These are phyloP conservation scores for Neofusicoccum sp. DNA, from an alignment of 2,329 filamentous ascomycete species.

Conservation along the genomic window DNA sequence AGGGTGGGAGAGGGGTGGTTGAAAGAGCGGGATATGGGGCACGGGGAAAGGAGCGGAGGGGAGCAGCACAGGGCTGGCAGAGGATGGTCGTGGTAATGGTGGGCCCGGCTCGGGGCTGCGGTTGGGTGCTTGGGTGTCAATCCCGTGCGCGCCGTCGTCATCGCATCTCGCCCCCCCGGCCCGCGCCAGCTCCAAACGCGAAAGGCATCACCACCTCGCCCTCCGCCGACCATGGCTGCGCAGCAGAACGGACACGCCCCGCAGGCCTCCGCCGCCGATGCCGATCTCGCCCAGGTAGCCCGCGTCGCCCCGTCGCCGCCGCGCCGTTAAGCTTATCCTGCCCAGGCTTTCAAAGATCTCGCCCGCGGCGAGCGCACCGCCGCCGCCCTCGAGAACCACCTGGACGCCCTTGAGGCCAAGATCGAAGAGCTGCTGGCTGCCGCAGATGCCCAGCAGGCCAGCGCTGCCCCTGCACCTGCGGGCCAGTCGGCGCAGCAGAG, in stretches of 20 bases:
- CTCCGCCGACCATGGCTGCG: slow-evolving; percentile 32
- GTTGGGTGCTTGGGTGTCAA: neutral
- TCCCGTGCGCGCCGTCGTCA: slow-evolving; percentile 9
- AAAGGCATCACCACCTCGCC: neutral
- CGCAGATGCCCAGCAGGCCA: slow-evolving; percentile 37
- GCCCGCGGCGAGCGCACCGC: slow-evolving; percentile 60
- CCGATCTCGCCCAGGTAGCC: slow-evolving; percentile 40
- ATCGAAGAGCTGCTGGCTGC: slow-evolving; percentile 57
- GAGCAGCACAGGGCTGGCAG: neutral
- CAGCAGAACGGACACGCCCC: slow-evolving; percentile 32
- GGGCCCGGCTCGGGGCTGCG: neutral
- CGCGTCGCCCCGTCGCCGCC: neutral
- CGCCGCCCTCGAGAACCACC: slow-evolving; percentile 56
- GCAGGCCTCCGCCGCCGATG: slow-evolving; percentile 29
- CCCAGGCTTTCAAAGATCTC: slow-evolving; percentile 54
- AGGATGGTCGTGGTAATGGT: slow-evolving; percentile 2
- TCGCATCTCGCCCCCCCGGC: neutral
- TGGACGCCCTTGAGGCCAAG: slow-evolving; percentile 57
- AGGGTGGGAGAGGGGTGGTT: neutral
- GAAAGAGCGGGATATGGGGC: neutral
- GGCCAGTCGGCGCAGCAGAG: neutral
- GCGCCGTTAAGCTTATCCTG: neutral
- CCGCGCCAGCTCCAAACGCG: neutral
- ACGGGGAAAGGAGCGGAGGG: slow-evolving; percentile 9
- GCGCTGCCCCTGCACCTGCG: neutral